Conservation (phyloP, 257 asterid genomes). For the Capsicum pubescens region DNA sequence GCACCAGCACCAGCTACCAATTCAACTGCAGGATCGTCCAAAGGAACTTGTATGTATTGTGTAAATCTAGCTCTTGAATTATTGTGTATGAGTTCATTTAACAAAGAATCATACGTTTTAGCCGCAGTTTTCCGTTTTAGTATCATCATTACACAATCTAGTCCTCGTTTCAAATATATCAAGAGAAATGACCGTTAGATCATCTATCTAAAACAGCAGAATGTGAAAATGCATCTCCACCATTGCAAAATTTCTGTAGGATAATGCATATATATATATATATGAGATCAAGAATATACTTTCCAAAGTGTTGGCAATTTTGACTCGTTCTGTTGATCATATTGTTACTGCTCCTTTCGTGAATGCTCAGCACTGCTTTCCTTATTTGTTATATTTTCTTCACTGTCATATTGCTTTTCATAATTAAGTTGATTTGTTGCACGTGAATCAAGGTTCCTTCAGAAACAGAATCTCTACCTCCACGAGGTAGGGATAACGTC, state of each 20-base stretch:
- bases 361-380: too few relatives aligned
- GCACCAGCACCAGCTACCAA: not conserved
- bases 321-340: not conserved
- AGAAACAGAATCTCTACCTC: too few relatives aligned
- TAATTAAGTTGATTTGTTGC: too few relatives aligned
- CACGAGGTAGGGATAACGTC: too few relatives aligned
- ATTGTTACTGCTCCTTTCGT: too few relatives aligned
- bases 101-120: not conserved
- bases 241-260: not conserved
- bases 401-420: too few relatives aligned
- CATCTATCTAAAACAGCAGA: not conserved
- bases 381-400: too few relatives aligned
- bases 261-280: not conserved
- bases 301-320: not conserved
- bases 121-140: not conserved
- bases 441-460: too few relatives aligned
- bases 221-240: not conserved
- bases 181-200: not conserved
- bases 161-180: not conserved
- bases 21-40: not conserved
- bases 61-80: not conserved
- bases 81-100: not conserved
- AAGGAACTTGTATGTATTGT: constrained; percentile 21
- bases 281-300: not conserved
- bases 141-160: not conserved